Evolutionary conservation across 1,284 basidiomycete genomes (phyloP).

Genomic region (Trichosporon sp.): DNA sequence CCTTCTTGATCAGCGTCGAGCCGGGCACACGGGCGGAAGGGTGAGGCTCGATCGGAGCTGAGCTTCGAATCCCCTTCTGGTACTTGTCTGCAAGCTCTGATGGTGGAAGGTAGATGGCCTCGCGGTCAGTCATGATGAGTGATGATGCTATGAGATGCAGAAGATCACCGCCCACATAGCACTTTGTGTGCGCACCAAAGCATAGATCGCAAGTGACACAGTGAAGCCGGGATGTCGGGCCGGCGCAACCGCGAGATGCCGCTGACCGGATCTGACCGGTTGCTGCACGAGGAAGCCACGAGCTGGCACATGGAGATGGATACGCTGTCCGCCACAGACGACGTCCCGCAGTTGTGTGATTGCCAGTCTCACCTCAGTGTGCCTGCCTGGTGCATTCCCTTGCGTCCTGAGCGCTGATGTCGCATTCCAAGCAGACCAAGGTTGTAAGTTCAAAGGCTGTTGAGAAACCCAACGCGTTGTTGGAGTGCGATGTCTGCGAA

Average conservation of each 20-base stretch:
- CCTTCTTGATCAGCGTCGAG: conserved; percentile 33
- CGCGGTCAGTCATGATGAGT: conserved; percentile 5
- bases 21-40: conserved; percentile 23
- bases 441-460: not conserved
- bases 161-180: too few species aligned
- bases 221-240: not conserved
- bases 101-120: conserved; percentile 39
- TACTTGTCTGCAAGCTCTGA: conserved; percentile 37
- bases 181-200: too few species aligned
- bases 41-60: conserved; percentile 23
- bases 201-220: too few species aligned
- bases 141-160: too few species aligned
- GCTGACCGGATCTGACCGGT: not conserved
- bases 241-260: not conserved
- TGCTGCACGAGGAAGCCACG: not conserved
- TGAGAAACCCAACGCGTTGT: not conserved
- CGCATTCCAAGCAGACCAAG: not conserved
- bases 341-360: not conserved
- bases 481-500: not conserved
- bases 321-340: not conserved
- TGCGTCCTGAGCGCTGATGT: too few species aligned
- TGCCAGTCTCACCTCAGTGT: not conserved
- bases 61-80: conserved; percentile 34
- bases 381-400: too few species aligned
- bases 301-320: not conserved